phyloP scores from a whole-genome alignment of 2,329 filamentous ascomycete species.

The Aspergillus pseudonomiae region DNA sequence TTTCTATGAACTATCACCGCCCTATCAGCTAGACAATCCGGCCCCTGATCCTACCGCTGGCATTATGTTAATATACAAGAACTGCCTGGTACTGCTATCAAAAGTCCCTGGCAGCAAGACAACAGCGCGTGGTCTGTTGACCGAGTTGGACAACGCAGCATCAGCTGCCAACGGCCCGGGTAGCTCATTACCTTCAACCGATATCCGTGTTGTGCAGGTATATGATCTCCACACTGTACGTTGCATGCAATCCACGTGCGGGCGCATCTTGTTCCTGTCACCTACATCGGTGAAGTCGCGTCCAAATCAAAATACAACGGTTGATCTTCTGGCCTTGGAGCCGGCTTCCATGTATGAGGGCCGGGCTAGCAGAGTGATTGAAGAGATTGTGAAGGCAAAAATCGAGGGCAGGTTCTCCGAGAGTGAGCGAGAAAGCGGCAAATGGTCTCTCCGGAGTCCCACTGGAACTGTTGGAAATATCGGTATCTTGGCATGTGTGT shows the following conservation, averaged over 20 bases:
- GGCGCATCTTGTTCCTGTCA: constrained; percentile 41
- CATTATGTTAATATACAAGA: constrained; percentile 82
- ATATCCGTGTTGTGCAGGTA: constrained; percentile 76
- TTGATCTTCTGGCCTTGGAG: constrained; percentile 66
- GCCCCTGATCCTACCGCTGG: constrained; percentile 57
- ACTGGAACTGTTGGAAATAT: constrained; percentile 61
- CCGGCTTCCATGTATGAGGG: constrained; percentile 77
- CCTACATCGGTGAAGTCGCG: constrained; percentile 30
- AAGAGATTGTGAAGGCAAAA: constrained; percentile 84
- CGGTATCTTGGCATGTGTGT: constrained; percentile 53
- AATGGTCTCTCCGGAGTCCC: constrained; percentile 77
- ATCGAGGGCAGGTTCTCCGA: constrained; percentile 85
- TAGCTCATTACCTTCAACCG: constrained; percentile 51
- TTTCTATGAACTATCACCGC: constrained; percentile 73
- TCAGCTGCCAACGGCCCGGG: constrained; percentile 48
- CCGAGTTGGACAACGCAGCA: constrained; percentile 82
- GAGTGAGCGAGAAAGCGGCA: constrained; percentile 75
- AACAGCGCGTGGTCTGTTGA: constrained; percentile 75
- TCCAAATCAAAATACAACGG: constrained; percentile 24
- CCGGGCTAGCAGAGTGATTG: constrained; percentile 73
- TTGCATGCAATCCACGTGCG: constrained; percentile 58
- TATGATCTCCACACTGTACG: constrained; percentile 70
- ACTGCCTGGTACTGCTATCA: constrained; percentile 75
- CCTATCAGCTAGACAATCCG: constrained; percentile 59
- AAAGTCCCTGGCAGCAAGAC: constrained; percentile 66